Evolutionary conservation across 2,329 filamentous ascomycete genomes (phyloP).

Genomic region (Ustilaginoidea virens): DNA sequence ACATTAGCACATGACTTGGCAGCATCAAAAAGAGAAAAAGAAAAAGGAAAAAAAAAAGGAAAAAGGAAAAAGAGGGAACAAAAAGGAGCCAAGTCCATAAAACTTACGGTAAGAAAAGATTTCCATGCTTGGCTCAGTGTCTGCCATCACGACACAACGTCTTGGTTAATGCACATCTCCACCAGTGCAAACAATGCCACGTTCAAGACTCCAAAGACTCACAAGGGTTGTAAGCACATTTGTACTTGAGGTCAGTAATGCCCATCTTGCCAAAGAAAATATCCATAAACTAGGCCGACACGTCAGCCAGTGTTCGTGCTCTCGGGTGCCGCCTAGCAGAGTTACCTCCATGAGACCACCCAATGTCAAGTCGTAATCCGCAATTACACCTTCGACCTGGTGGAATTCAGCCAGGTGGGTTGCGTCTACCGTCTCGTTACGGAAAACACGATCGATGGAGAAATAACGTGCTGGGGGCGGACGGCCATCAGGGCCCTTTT

Average conservation of each 20-base stretch:
- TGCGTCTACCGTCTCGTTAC: slow-evolving; percentile 92
- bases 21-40: too few species aligned
- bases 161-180: slow-evolving; percentile 80
- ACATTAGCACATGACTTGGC: neutral
- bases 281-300: slow-evolving; percentile 50
- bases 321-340: neutral
- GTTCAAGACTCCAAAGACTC: neutral
- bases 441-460: slow-evolving; percentile 95
- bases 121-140: slow-evolving; percentile 95
- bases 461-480: slow-evolving; percentile 76
- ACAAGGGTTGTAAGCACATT: slow-evolving; percentile 48
- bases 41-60: too few species aligned
- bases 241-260: slow-evolving; percentile 73
- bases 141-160: slow-evolving; percentile 1
- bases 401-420: slow-evolving; percentile 98
- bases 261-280: slow-evolving; percentile 97
- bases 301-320: too few species aligned
- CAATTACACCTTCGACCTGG: slow-evolving; percentile 96
- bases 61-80: neutral
- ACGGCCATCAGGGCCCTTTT: slow-evolving; percentile 56
- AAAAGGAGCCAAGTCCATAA: neutral
- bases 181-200: slow-evolving; percentile 2
- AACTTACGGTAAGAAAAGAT: slow-evolving; percentile 68
- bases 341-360: slow-evolving; percentile 64
- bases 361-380: slow-evolving; percentile 83